Conservation (phyloP, 345 rosid genomes). For the Linum trigynum region DNA sequence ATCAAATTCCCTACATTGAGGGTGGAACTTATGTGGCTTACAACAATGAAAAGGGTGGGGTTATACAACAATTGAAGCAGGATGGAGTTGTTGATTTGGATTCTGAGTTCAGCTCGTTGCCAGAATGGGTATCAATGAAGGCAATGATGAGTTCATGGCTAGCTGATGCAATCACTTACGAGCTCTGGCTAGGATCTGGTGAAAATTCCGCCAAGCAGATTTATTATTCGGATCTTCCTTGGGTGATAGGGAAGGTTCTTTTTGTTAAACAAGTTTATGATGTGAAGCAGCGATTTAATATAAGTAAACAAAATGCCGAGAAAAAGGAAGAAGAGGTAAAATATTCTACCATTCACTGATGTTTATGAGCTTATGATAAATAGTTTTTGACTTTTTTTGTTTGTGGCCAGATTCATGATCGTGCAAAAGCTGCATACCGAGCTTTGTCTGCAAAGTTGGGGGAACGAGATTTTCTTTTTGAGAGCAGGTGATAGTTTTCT, state of each 20-base stretch:
- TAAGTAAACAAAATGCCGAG: constrained; percentile 58
- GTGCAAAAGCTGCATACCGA: constrained; percentile 56
- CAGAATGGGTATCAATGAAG: constrained; percentile 68
- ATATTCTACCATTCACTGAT: constrained; percentile 3
- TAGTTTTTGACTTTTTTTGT: neutral
- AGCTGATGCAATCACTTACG: constrained; percentile 68
- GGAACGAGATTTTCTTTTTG: constrained; percentile 59
- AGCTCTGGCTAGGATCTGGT: constrained; percentile 80
- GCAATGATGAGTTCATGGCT: constrained; percentile 87
- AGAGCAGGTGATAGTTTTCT: constrained; percentile 41
- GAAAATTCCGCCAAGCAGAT: constrained; percentile 46
- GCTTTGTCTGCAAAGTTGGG: constrained; percentile 81
- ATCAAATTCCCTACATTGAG: constrained; percentile 83
- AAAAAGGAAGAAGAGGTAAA: constrained; percentile 61
- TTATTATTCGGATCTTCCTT: constrained; percentile 79
- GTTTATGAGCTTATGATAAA: neutral
- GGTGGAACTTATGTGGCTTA: constrained; percentile 67
- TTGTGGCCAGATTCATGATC: constrained; percentile 57
- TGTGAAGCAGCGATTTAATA: constrained; percentile 66
- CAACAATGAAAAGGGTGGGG: constrained; percentile 82
- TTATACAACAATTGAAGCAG: constrained; percentile 47
- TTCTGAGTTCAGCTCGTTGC: constrained; percentile 39
- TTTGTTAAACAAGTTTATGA: constrained; percentile 42
- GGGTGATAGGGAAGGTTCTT: constrained; percentile 72
- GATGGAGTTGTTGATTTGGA: constrained; percentile 75